Evolutionary conservation across 495 filamentous ascomycete species (phyloP).

Genomic region (Penicillium angulare): DNA sequence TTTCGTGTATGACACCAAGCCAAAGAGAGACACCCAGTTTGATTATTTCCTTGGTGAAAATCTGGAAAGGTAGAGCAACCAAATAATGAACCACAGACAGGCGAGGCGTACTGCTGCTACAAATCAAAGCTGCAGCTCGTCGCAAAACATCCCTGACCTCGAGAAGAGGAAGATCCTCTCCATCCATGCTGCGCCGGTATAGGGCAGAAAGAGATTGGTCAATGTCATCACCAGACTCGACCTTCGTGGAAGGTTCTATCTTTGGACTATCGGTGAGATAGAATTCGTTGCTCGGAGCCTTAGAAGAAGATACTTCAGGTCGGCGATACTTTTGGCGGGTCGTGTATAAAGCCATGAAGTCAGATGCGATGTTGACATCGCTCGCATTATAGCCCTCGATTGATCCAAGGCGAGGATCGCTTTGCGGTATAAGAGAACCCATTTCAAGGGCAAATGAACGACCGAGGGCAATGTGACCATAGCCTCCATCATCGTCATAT

Average conservation of each 20-base stretch:
- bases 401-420: slow-evolving; percentile 77
- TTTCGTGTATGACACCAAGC: slow-evolving; percentile 96
- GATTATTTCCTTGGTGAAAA: slow-evolving; percentile 93
- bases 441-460: slow-evolving; percentile 93
- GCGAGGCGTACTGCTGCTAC: slow-evolving; percentile 67
- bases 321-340: slow-evolving; percentile 91
- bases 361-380: slow-evolving; percentile 84
- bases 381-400: slow-evolving; percentile 69
- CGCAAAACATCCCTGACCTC: slow-evolving; percentile 79
- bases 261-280: background rate
- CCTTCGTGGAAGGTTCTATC: background rate
- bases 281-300: slow-evolving; percentile 12
- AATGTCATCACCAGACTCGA: slow-evolving; percentile 22
- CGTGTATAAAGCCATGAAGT: slow-evolving; percentile 97
- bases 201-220: slow-evolving; percentile 51
- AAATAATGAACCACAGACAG: slow-evolving; percentile 78
- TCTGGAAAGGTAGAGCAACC: slow-evolving; percentile 83
- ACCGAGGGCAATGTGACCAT: slow-evolving; percentile 89
- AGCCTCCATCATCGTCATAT: slow-evolving; percentile 80
- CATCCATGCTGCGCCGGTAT: slow-evolving; percentile 62
- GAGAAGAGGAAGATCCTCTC: slow-evolving; percentile 63
- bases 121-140: slow-evolving; percentile 80
- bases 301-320: slow-evolving; percentile 56
- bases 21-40: slow-evolving; percentile 93
- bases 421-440: slow-evolving; percentile 81